Evolutionary conservation across 2,329 filamentous ascomycete genomes (phyloP), one percentile per base, ranked within the genome.

Genomic region (Ophiocordyceps sinensis): DNA sequence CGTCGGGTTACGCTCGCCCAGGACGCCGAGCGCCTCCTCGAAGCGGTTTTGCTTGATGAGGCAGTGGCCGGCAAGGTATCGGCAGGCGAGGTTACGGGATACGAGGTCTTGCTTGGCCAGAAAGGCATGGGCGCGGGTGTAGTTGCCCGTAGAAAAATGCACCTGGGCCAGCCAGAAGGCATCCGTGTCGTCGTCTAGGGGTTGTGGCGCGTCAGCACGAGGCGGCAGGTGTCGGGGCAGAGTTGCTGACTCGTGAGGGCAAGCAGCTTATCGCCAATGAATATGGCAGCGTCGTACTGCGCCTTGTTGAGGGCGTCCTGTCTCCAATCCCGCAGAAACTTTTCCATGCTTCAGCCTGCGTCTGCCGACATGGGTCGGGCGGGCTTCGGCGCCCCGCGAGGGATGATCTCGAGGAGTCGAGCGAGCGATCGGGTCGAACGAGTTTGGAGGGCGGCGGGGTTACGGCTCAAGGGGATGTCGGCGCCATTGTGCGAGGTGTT

Each of bases 81-180:
- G 80, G 58, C 89, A 95, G 40, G 87, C 85, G 1, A 87, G 76
- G 53, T 84, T 95, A 51, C 84, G 78, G 36, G 76, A 65, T 51
- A 91, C 75, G 46, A 96, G 75, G 58, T 93, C 84, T 58, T 88
- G 82, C 53, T 85, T 82, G 28, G 80, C 77, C 46, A 98, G 77
- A 49, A 95, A 84, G 21, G 85, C 75, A 53, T 94, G 81, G 3
- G 91, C 88, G 53, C 91, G 83, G 9, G 83, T 91, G 61, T 94
- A 95, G 67, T 96, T 94, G 52, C 86, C 88, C 38, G 86, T 91
- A 40, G 82, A 83, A 64, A 96, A 98, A 63, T 98, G 89, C 31
- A 94, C 86, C 63, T 96, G 89, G n/a, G 91, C 91, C 36, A 98
- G 80, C 82, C 87, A 95, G 57, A 94, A 94, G 34, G 88, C 89